A percentile compares a stretch with the other conserved stretches of the same genome.
phyloP scores from a whole-genome alignment of 768 basidiomycete species.

The Pisolithus microcarpus region DNA sequence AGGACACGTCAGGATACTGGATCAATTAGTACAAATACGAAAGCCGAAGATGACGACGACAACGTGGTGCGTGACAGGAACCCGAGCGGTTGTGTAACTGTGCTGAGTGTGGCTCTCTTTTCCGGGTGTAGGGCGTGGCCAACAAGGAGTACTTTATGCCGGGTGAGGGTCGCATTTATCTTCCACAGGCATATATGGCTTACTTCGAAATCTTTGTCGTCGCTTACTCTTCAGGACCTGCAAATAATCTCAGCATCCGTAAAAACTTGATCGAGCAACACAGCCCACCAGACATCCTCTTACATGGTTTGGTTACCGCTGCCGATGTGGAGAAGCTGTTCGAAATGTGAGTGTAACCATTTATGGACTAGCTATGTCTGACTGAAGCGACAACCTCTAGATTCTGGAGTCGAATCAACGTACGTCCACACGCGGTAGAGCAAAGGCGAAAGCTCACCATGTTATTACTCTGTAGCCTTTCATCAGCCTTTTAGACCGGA shows the following conservation, averaged over 20 bases:
- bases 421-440: slow-evolving; percentile 25
- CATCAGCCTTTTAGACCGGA: slow-evolving; percentile 73
- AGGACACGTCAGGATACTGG: slow-evolving; percentile 27
- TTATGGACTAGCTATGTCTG: not conserved
- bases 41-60: slow-evolving; percentile 50
- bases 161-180: slow-evolving; percentile 32
- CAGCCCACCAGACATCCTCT: slow-evolving; percentile 73
- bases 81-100: slow-evolving; percentile 1
- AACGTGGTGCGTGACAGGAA: slow-evolving; percentile 42
- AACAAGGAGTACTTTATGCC: slow-evolving; percentile 77
- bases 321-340: slow-evolving; percentile 81
- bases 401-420: slow-evolving; percentile 66
- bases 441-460: slow-evolving; percentile 2
- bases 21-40: slow-evolving; percentile 3
- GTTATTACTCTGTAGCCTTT: slow-evolving; percentile 35
- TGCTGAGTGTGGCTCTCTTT: slow-evolving; percentile 8
- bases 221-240: slow-evolving; percentile 43
- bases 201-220: not conserved
- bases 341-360: slow-evolving; percentile 52
- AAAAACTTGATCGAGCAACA: slow-evolving; percentile 70
- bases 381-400: slow-evolving; percentile 29
- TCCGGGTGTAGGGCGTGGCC: slow-evolving; percentile 57
- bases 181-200: not conserved
- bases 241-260: slow-evolving; percentile 62
- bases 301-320: slow-evolving; percentile 71